Conservation (phyloP, 1,284 basidiomycete species). For the Cystobasidium pallidum region DNA sequence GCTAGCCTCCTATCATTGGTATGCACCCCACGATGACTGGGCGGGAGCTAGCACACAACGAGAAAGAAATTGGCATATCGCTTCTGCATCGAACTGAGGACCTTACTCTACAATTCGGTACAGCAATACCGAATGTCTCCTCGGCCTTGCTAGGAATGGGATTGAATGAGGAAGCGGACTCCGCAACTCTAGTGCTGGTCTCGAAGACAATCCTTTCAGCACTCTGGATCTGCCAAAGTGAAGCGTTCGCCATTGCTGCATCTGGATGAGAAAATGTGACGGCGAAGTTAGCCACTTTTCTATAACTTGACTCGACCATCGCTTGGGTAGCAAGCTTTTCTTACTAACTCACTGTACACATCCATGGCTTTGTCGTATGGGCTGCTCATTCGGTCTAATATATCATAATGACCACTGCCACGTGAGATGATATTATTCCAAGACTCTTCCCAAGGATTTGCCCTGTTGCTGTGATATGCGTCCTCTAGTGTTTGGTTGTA, state of each 20-base stretch:
- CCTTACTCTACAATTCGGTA: slow-evolving; percentile 29
- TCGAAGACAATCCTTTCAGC: slow-evolving; percentile 38
- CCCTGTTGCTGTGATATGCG: slow-evolving; percentile 10
- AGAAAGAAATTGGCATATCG: neutral
- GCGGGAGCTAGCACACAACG: slow-evolving; percentile 4
- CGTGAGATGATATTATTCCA: slow-evolving; percentile 20
- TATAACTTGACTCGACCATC: no score
- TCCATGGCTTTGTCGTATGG: slow-evolving; percentile 29
- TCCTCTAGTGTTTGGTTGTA: slow-evolving; percentile 25
- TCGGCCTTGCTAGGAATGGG: slow-evolving; percentile 2
- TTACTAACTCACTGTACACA: slow-evolving; percentile 23
- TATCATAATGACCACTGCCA: slow-evolving; percentile 2
- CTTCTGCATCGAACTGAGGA: no score
- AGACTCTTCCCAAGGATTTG: neutral
- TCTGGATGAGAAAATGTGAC: neutral
- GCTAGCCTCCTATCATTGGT: neutral
- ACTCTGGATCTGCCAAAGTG: slow-evolving; percentile 28
- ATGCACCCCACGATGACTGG: neutral
- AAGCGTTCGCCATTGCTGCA: neutral
- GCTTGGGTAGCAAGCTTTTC: no score
- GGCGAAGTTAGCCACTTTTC: no score
- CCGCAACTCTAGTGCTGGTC: slow-evolving; percentile 1
- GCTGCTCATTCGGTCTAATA: neutral
- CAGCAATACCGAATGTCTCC: slow-evolving; percentile 26
- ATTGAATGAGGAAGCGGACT: neutral